phyloP scores from a whole-genome alignment of 2,329 filamentous ascomycete species.

The Neocatenulostroma microsporum region DNA sequence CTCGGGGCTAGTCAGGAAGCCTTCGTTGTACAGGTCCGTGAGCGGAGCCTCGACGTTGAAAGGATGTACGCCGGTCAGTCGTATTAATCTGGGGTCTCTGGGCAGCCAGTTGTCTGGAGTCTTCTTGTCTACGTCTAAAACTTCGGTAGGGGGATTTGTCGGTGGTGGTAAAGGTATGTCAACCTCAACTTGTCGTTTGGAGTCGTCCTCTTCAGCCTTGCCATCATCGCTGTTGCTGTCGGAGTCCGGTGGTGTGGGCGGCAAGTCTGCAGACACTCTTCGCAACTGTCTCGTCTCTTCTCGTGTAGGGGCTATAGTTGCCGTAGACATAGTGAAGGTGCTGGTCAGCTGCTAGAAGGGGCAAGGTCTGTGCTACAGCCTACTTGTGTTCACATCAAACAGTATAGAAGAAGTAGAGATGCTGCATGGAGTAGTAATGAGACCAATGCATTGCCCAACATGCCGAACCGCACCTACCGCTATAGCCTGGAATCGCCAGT shows the following conservation, averaged over 20 bases:
- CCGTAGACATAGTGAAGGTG: slow-evolving; percentile 3
- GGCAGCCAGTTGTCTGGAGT: slow-evolving; percentile 78
- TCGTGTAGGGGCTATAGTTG: slow-evolving; percentile 3
- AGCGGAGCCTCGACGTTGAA: slow-evolving; percentile 87
- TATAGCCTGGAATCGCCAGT: too few relatives aligned
- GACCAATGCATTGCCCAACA: too few relatives aligned
- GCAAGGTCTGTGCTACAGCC: too few relatives aligned
- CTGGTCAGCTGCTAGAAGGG: too few relatives aligned
- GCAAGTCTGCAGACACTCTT: slow-evolving; percentile 10
- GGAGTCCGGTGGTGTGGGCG: slow-evolving; percentile 32
- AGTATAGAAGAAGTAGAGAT: too few relatives aligned
- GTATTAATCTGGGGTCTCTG: slow-evolving; percentile 71
- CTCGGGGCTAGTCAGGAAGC: slow-evolving; percentile 79
- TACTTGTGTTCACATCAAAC: too few relatives aligned
- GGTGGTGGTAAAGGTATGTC: slow-evolving; percentile 63
- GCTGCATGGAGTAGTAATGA: too few relatives aligned
- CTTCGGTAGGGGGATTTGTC: slow-evolving; percentile 48
- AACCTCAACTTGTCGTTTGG: slow-evolving; percentile 47
- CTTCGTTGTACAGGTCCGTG: slow-evolving; percentile 66
- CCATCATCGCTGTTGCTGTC: slow-evolving; percentile 23
- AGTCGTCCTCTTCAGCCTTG: slow-evolving; percentile 34
- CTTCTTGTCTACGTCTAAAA: slow-evolving; percentile 67
- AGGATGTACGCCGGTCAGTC: slow-evolving; percentile 79
- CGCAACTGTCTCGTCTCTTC: slow-evolving; percentile 10
- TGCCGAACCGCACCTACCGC: too few relatives aligned